Percentiles rank a stretch among this genome's conserved stretches.
These are phyloP conservation scores for Camellia sinensis DNA, from an alignment of 148 eudicot species.

Conservation along the genomic window DNA sequence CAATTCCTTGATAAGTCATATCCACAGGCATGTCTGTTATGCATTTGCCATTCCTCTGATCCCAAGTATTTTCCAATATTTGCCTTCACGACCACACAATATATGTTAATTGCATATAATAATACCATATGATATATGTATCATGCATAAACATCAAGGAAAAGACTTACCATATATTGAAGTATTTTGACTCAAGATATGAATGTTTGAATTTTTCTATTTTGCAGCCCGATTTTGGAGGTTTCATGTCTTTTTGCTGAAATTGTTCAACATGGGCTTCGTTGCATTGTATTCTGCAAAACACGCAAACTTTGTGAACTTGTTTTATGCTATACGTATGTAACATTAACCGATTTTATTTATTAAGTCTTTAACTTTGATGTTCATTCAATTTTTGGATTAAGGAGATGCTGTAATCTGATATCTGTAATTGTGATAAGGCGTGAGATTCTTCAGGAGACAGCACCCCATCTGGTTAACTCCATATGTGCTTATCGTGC, in stretches of 20 bases:
- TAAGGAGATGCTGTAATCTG: neutral
- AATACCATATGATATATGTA: neutral
- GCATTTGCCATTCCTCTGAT: neutral
- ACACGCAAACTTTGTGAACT: slow-evolving; percentile 96
- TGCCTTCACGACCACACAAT: neutral
- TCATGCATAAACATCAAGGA: neutral
- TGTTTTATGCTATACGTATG: slow-evolving; percentile 87
- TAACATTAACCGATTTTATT: slow-evolving; percentile 20
- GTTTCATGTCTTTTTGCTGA: slow-evolving; percentile 78
- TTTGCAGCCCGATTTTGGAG: slow-evolving; percentile 87
- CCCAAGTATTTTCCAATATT: neutral
- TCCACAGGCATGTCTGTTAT: neutral
- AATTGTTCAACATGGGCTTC: slow-evolving; percentile 93
- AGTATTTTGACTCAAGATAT: neutral
- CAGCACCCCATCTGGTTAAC: slow-evolving; percentile 66
- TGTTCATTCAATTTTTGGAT: slow-evolving; percentile 5
- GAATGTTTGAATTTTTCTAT: slow-evolving; percentile 2
- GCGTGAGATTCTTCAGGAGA: slow-evolving; percentile 85
- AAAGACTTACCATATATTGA: neutral
- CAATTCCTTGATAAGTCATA: neutral
- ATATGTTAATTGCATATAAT: neutral
- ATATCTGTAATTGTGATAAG: slow-evolving; percentile 39
- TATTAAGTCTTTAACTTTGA: neutral
- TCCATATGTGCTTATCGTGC: slow-evolving; percentile 82
- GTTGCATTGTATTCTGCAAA: slow-evolving; percentile 94